Percentiles rank a stretch among this genome's conserved stretches.
These are phyloP conservation scores for Elymus sibiricus DNA, from an alignment of 176 grass and related monocot species.

Conservation along the genomic window DNA sequence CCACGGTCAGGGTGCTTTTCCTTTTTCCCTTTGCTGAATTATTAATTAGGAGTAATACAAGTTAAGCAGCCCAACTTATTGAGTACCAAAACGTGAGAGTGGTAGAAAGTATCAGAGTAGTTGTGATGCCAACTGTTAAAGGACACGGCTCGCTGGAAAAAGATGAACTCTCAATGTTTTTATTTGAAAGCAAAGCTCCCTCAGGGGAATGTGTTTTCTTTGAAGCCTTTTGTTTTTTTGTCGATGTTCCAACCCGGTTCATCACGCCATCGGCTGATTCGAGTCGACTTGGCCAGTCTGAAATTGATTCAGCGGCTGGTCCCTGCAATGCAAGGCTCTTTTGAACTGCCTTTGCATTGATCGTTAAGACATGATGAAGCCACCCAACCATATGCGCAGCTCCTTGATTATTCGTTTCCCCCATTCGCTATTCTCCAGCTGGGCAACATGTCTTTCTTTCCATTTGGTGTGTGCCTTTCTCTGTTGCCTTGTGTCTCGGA, in stretches of 20 bases:
- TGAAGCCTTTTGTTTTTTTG: not conserved
- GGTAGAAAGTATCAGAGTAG: too few relatives aligned
- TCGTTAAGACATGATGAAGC: not conserved
- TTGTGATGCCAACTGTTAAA: too few relatives aligned
- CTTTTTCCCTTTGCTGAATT: not conserved
- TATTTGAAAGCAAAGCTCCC: not conserved
- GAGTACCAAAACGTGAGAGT: not conserved
- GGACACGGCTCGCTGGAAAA: too few relatives aligned
- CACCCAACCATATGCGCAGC: conserved; percentile 1
- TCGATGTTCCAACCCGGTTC: not conserved
- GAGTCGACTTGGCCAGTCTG: not conserved
- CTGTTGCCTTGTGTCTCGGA: not conserved
- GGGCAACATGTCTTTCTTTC: not conserved
- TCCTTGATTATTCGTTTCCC: not conserved
- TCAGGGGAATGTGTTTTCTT: too few relatives aligned
- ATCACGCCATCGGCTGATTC: not conserved
- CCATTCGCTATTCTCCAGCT: not conserved
- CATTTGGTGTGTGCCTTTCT: not conserved
- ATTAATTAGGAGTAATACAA: not conserved
- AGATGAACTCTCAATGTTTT: not conserved
- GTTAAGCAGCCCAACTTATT: not conserved
- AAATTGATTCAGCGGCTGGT: not conserved
- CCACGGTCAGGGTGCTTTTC: not conserved
- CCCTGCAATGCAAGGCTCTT: not conserved
- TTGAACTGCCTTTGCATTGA: not conserved